A percentile compares a stretch with the other conserved stretches of the same genome.
Conservation (phyloP, 306 rosid species). For the Potentilla sterilis region DNA sequence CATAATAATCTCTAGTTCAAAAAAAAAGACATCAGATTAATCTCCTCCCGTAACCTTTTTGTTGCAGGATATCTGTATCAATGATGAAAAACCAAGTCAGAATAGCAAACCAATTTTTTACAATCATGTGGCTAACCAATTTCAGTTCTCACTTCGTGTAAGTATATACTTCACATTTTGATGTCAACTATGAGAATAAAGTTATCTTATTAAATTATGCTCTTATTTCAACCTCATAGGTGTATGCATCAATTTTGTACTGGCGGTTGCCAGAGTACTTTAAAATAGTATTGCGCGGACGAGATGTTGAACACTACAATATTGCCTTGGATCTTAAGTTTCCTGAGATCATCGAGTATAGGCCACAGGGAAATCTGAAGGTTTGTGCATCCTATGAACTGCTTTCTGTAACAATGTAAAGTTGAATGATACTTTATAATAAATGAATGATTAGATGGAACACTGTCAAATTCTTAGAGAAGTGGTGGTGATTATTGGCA, state of each 20-base stretch:
- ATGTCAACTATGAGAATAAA: constrained; percentile 1
- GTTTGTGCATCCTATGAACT: constrained; percentile 29
- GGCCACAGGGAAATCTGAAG: constrained; percentile 57
- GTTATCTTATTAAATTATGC: background rate
- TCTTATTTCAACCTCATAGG: constrained; percentile 49
- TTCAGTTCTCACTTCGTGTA: constrained; percentile 77
- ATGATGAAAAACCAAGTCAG: constrained; percentile 46
- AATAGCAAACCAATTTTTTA: constrained; percentile 36
- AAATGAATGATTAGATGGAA: background rate
- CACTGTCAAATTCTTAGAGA: too few relatives aligned
- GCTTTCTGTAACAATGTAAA: background rate
- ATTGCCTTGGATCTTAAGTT: constrained; percentile 68
- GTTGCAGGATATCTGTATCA: constrained; percentile 68
- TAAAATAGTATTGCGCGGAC: constrained; percentile 67
- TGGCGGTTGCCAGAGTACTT: constrained; percentile 54
- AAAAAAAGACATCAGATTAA: background rate
- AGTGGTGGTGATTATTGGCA: too few relatives aligned
- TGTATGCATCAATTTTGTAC: constrained; percentile 82
- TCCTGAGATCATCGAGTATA: constrained; percentile 54
- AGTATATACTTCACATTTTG: constrained; percentile 29
- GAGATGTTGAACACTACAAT: constrained; percentile 59
- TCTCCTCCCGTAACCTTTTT: background rate
- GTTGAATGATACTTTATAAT: background rate
- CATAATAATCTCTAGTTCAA: too few relatives aligned
- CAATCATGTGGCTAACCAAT: constrained; percentile 65